Base-by-base conservation (phyloP, 2,329 filamentous ascomycete genomes). In the Aspergillus fumigatus region DNA sequence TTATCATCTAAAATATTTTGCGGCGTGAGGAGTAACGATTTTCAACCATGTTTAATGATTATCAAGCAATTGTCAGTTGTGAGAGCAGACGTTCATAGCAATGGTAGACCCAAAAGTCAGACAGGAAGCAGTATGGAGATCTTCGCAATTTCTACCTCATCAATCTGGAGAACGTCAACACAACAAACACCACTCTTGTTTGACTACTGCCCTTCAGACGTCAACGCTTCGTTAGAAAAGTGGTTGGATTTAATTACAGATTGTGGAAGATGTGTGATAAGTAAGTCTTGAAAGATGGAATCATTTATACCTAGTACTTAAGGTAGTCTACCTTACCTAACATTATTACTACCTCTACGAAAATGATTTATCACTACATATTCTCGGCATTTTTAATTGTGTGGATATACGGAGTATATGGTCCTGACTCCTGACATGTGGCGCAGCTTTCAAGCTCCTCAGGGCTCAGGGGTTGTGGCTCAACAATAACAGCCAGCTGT, bases 401-500 rank as follows among this genome's bases (percentile, higher is more conserved):
- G 63, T 61, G 50, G 58, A 62, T 57, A 35, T 32, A 29, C 27
- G 27, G 27, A 10, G 9, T 9, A 14, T 32, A 11, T 26, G 23
- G 21, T 23, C 8, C 11, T 21, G 10, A 23, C 43, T 55, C 52
- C 58, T 55, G 53, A 61, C 58, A 55, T 65, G 65, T 65, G 62
- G 64, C 59, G 63, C 62, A 57, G 62, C 48, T 61, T 55, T 59
- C 51, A 59, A 54, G 57, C 53, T 61, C 59, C 59, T 69, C 67
- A 69, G 67, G 67, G 66, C 58, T 69, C 67, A 69, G 67, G 67
- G 67, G 67, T 60, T 64, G 63, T 62, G 64, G 64, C 65, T 65
- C 65, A 47, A 23, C 23, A 65, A 61, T 66, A 67, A 66, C 61
- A 61, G 63, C 66, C 65, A 67, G 66, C 62, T 68, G 61, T 65